Evolutionary conservation across 2,329 filamentous ascomycete genomes (phyloP).

Genomic region (Cladosporium sp.): DNA sequence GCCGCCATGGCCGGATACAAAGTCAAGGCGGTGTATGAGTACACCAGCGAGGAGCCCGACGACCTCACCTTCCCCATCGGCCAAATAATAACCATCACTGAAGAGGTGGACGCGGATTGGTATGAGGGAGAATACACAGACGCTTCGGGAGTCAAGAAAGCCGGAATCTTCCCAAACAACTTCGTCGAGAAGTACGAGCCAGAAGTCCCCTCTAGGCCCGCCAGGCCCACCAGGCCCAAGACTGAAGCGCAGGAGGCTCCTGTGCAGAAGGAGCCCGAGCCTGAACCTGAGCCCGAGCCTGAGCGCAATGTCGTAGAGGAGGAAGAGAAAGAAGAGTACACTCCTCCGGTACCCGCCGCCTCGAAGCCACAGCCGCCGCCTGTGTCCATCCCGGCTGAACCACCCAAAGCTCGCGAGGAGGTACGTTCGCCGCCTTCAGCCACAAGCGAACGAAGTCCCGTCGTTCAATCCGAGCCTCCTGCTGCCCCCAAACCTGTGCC

Average conservation of each 20-base stretch:
- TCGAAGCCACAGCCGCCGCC: conserved; percentile 36
- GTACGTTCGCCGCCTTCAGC: conserved; percentile 25
- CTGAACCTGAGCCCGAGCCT: conserved; percentile 26
- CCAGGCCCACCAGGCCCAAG: conserved; percentile 63
- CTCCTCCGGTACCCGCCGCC: conserved; percentile 27
- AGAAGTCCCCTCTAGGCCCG: conserved; percentile 78
- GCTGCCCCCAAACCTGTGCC: conserved; percentile 32
- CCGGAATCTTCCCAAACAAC: conserved; percentile 91
- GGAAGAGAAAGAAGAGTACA: conserved; percentile 21
- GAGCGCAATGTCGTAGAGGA: conserved; percentile 8
- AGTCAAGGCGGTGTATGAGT: conserved; percentile 95
- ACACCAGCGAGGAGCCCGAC: conserved; percentile 87
- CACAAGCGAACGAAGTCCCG: conserved; percentile 16
- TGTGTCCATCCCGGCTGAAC: conserved; percentile 26
- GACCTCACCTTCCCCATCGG: conserved; percentile 81
- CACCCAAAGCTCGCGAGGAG: conserved; percentile 17
- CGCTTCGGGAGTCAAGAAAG: conserved; percentile 64
- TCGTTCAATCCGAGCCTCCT: conserved; percentile 21
- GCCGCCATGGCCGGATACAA: conserved; percentile 59
- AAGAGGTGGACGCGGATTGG: conserved; percentile 91
- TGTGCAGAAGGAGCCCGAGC: conserved; percentile 19
- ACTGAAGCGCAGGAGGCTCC: conserved; percentile 44
- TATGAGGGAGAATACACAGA: conserved; percentile 84
- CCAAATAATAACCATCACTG: conserved; percentile 90
- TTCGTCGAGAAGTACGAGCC: conserved; percentile 97